Evolutionary conservation across 2,329 filamentous ascomycete species (phyloP).

Genomic region (Sclerotinia subarctica): DNA sequence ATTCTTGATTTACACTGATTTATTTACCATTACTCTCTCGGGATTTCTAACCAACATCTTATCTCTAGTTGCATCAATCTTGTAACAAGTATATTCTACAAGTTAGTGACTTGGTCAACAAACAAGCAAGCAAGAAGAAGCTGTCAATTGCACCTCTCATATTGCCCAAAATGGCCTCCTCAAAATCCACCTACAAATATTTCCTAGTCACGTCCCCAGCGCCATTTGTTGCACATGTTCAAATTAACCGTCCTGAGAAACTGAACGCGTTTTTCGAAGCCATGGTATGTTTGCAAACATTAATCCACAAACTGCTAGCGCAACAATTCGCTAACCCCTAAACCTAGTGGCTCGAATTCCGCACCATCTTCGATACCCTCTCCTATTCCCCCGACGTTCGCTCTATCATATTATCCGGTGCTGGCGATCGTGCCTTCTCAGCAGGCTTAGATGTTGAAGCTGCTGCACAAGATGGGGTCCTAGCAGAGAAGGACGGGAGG

Average conservation of each 20-base stretch:
- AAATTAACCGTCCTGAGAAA: constrained; percentile 84
- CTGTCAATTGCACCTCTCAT: neutral
- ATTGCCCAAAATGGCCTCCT: constrained; percentile 23
- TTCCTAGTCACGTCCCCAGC: constrained; percentile 65
- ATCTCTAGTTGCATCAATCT: neutral
- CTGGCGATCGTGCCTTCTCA: constrained; percentile 81
- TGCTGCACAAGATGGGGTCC: constrained; percentile 52
- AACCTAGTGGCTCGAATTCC: constrained; percentile 68
- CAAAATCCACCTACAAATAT: constrained; percentile 28
- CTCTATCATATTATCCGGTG: constrained; percentile 73
- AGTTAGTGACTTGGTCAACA: neutral
- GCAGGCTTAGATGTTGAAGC: constrained; percentile 80
- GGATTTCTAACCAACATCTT: neutral
- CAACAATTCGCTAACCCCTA: constrained; percentile 1
- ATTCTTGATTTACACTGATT: neutral
- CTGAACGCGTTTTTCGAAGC: constrained; percentile 81
- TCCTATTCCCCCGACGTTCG: constrained; percentile 71
- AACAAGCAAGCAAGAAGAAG: neutral
- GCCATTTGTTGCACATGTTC: constrained; percentile 79
- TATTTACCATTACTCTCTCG: neutral
- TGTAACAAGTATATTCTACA: neutral
- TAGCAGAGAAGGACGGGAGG: constrained; percentile 35
- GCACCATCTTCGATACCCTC: constrained; percentile 66
- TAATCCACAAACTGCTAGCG: neutral
- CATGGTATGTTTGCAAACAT: constrained; percentile 47